Conservation (phyloP, 495 filamentous ascomycete species). For the Hyphodiscus hymeniophilus region DNA sequence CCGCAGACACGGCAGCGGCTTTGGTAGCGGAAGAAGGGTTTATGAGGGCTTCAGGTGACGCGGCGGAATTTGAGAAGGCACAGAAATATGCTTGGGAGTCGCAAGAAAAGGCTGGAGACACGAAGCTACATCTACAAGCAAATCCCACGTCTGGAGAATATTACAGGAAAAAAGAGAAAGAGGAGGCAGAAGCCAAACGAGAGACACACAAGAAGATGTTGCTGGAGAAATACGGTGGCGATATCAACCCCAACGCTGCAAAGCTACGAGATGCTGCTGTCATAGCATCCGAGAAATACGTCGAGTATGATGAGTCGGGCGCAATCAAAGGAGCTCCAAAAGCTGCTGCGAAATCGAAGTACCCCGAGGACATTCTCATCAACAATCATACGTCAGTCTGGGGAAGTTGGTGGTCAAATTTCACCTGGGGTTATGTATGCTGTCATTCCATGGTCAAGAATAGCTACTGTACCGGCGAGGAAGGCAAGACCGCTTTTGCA, state of each 20-base stretch:
- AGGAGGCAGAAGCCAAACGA: constrained; percentile 61
- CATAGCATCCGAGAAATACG: constrained; percentile 75
- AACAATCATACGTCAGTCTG: constrained; percentile 93
- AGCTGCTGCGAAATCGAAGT: constrained; percentile 72
- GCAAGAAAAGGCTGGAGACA: constrained; percentile 69
- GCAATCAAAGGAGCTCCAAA: constrained; percentile 82
- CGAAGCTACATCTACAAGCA: constrained; percentile 80
- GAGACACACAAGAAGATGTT: constrained; percentile 61
- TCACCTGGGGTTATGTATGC: constrained; percentile 96
- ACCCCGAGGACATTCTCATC: constrained; percentile 74
- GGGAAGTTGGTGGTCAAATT: constrained; percentile 96
- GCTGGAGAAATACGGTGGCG: constrained; percentile 77
- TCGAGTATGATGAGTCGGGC: constrained; percentile 90
- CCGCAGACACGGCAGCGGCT: constrained; percentile 72
- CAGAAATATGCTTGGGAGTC: constrained; percentile 91
- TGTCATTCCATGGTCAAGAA: constrained; percentile 92
- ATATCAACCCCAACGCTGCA: constrained; percentile 53
- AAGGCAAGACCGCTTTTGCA: constrained; percentile 66
- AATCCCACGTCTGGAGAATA: constrained; percentile 92
- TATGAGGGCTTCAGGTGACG: constrained; percentile 83
- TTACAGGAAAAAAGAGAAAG: constrained; percentile 65
- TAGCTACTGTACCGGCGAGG: constrained; percentile 92
- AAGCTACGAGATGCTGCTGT: constrained; percentile 59
- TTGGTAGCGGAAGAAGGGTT: constrained; percentile 94
- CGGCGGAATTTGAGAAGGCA: constrained; percentile 87